Base-by-base conservation (phyloP, 352 stramenopile species). In the Globisporangium iwayamae region DNA sequence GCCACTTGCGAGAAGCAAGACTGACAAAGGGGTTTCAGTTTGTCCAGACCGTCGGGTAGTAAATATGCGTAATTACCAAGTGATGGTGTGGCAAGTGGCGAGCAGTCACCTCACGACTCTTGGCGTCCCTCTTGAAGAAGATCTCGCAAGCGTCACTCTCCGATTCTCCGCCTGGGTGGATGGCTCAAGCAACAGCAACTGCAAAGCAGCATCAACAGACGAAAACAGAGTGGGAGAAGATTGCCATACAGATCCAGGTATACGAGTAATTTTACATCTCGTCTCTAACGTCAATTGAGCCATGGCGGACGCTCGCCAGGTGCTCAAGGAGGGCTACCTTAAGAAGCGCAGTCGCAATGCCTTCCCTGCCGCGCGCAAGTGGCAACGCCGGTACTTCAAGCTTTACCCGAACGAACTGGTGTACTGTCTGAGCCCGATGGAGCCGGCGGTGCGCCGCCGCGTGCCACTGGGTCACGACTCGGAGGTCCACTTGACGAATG, bases 241-340 rank as follows among this genome's bases (percentile, higher is more conserved):
- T 55, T 55, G 48, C 48, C 25, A 55, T 55, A 38, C 18, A n/a
- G 14, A 55, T n/a, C 11, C 22, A 10, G 22, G 22, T 54, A 18
- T n/a, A 32, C 22, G 20, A 18, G 10, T 28, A 28, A 28, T 28
- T 28, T 28, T 28, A 28, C 25, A 28, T 2, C 25, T 28, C 25
- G 25, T 28, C 25, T 28, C 25, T 28, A 28, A 28, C 25, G 25
- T 28, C 25, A 28, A 28, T 5, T n/a, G 47, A 25, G 25, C 28
- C 25, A 71, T 76, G 63, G 50, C 70, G 32, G 64, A 67, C 32
- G 38, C 46, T 50, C 61, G 66, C 8, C 68, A 62, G 39, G 83
- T 84, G 66, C 68, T 92, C 60, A 89, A 89, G 63, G 83, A 92
- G 68, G 83, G 83, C 46, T 92, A 78, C 63, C 69, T 92, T 38